phyloP scores from a whole-genome alignment of 805 yeast species.

The Saccharomycopsis lassenensis region DNA sequence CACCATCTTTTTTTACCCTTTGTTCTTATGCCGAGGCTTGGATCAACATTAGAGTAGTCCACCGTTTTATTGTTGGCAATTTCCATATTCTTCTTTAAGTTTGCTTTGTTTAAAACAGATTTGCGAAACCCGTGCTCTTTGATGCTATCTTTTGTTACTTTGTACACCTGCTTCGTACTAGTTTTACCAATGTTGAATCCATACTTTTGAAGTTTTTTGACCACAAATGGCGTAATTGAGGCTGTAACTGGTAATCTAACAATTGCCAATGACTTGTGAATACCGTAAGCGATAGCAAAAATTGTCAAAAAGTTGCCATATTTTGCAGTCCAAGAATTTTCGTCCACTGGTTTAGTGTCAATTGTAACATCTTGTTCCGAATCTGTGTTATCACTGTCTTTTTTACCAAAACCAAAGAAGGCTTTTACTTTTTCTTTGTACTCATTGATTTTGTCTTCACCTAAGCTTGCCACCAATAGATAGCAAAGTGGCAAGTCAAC shows the following conservation, averaged over 20 bases:
- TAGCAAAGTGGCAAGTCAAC: constrained; percentile 81
- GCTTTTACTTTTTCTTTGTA: constrained; percentile 52
- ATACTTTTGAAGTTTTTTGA: constrained; percentile 51
- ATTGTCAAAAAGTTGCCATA: constrained; percentile 59
- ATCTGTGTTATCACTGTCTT: constrained; percentile 26
- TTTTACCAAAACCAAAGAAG: constrained; percentile 50
- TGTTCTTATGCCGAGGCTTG: constrained; percentile 2
- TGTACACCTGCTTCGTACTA: neutral
- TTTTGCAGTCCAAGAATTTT: neutral
- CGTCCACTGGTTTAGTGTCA: constrained; percentile 8
- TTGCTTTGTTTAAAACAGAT: neutral
- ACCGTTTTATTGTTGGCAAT: neutral
- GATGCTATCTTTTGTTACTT: neutral
- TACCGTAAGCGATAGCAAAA: constrained; percentile 81
- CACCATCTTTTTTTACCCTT: constrained; percentile 3
- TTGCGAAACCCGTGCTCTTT: constrained; percentile 4
- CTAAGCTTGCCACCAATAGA: constrained; percentile 71
- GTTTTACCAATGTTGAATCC: constrained; percentile 62
- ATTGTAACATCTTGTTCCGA: constrained; percentile 21
- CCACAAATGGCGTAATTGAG: constrained; percentile 79
- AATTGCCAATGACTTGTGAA: constrained; percentile 79
- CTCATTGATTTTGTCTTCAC: constrained; percentile 68
- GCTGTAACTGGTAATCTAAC: constrained; percentile 86
- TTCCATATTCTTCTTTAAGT: neutral
- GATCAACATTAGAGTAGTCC: constrained; percentile 1